Evolutionary conservation across 805 yeast species (phyloP), one percentile per base, ranked within the genome.

Genomic region (Kazachstania viticola): DNA sequence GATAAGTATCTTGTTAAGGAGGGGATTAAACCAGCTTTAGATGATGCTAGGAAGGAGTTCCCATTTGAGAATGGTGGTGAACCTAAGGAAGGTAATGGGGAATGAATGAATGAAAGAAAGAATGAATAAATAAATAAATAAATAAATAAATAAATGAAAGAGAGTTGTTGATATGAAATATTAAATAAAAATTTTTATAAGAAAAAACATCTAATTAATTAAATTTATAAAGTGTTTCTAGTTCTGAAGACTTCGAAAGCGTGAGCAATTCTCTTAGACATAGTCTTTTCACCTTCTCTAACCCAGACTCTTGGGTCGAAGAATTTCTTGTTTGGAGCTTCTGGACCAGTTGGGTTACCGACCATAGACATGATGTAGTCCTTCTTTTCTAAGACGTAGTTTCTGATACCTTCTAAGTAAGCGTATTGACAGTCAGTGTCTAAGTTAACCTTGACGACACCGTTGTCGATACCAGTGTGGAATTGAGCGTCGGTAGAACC

Each of bases 291-390:
- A 75, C 98, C 97, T 71, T 88, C 97, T 76, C 97, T 87, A 49
- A 91, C 96, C 98, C 98, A 91, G 67, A 87, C 97, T 79, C 98
- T 88, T 70, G 98, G 98, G 71, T 91, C 98, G 62, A 84, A 91
- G 84, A 69, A 85, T 73, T 91, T 91, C 87, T 91, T 91, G 88
- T 91, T 91, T 71, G 98, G 98, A 75, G 84, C 82, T 69, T 91
- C 97, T 36, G 70, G 88, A 65, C 97, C 98, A 15, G 88, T 95
- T 69, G 98, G 98, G 93, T 91, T 91, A 69, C 98, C 98, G 55
- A 91, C 95, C 67, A 67, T 81, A 36, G 79, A 44, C 69, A 72
- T 50, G 51, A 91, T 62, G 79, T 91, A 91, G 67, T 87, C 98
- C 78, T 88, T 85, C 78, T 88, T 85, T 73, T 64, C 74, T 60